Base-by-base conservation (phyloP, 2,329 filamentous ascomycete species). In the Colletotrichum caudatum region DNA sequence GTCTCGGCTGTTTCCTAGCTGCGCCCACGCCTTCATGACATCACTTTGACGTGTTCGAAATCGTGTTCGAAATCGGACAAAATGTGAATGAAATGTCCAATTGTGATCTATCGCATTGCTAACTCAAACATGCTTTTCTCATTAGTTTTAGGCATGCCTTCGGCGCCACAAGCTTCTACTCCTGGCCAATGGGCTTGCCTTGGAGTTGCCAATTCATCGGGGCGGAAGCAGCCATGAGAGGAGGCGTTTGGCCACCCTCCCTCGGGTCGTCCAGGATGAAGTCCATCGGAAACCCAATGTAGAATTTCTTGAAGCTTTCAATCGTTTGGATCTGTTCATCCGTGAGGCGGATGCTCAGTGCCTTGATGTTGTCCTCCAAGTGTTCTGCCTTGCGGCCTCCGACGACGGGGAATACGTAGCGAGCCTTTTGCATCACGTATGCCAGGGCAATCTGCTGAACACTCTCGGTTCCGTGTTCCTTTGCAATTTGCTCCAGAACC, bases 401-500 rank as follows among this genome's bases (percentile, higher is more conserved):
- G 14, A 89, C 76, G 58, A 89, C 84, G 0, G 87, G 87, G 72
- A 87, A 85, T 26, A 89, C 86, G 71, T 88, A 82, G 0, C 83
- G 82, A 0, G 84, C 80, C 80, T 89, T 89, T 73, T 82, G 78
- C 75, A 83, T 78, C 16, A 88, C 81, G 72, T 89, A 89, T 7
- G 86, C 85, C 61, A 88, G 78, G 0, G 87, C 87, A 44, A 93
- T 81, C 48, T 87, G 87, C 5, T 90, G 91, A 60, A 93, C 84
- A 41, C 86, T 82, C 1, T 76, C 88, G 64, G 85, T 82, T 1
- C 86, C 86, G 74, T 90, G 87, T 71, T 85, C 82, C 9, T 84
- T 83, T 0, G 88, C 89, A 9, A 93, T 85, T 75, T 88, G 84
- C 35, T 87, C 89, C 0, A 94, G 83, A 0, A 88, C 88, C 37